Conservation (phyloP, 768 basidiomycete genomes). For the Suillus plorans region DNA sequence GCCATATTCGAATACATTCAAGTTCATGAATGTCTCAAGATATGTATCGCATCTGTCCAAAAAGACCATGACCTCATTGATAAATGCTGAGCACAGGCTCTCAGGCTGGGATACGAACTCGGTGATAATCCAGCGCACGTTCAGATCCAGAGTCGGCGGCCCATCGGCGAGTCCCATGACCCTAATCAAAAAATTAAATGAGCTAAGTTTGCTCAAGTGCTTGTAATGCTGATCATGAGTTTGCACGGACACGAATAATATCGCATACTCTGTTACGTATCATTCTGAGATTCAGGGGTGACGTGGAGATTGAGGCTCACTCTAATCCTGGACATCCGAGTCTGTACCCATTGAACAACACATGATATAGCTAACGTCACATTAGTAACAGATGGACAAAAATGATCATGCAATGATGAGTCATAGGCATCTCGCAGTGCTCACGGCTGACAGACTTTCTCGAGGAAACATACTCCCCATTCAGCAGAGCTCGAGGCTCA, state of each 20-base stretch:
- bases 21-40: too few relatives aligned
- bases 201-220: constrained; percentile 60
- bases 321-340: constrained; percentile 81
- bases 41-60: too few relatives aligned
- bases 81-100: constrained; percentile 50
- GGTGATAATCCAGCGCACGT: constrained; percentile 63
- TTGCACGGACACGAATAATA: not conserved
- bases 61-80: constrained; percentile 57
- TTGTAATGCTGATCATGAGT: constrained; percentile 33
- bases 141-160: constrained; percentile 24
- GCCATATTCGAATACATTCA: too few relatives aligned
- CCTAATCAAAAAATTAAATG: constrained; percentile 60
- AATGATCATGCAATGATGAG: constrained; percentile 3
- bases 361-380: not conserved
- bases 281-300: constrained; percentile 78
- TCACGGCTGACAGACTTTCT: constrained; percentile 70
- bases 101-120: constrained; percentile 77
- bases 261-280: constrained; percentile 27
- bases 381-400: not conserved
- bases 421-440: constrained; percentile 15
- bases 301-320: constrained; percentile 79
- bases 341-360: constrained; percentile 66
- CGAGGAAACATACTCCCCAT: constrained; percentile 64
- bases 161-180: constrained; percentile 86
- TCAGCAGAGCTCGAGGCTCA: constrained; percentile 75